phyloP scores from a whole-genome alignment of 306 rosid species.

The Fragaria iinumae region DNA sequence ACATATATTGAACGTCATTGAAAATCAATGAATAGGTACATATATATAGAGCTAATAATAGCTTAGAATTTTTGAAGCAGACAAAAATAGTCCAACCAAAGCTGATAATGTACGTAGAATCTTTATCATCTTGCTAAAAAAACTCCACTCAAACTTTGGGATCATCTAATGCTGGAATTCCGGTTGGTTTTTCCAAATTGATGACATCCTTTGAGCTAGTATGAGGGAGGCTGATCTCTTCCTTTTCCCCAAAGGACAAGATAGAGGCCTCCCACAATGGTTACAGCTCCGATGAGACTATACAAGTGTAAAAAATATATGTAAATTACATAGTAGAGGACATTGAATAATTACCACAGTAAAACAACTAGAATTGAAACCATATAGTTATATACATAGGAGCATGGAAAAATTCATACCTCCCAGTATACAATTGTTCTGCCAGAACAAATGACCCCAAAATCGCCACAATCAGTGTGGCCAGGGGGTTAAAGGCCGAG shows the following conservation, averaged over 20 bases:
- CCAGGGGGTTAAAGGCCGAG: not conserved
- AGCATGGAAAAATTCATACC: not conserved
- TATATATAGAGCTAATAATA: no score
- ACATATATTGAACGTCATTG: no score
- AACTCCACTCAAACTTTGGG: not conserved
- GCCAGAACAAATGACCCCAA: not conserved
- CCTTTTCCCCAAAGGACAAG: constrained; percentile 4
- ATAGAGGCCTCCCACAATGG: not conserved
- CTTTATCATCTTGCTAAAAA: not conserved
- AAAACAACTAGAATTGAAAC: not conserved
- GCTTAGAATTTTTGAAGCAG: no score
- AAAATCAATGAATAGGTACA: no score
- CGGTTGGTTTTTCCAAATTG: not conserved
- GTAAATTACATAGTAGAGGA: no score
- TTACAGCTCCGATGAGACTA: not conserved
- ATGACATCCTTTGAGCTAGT: not conserved
- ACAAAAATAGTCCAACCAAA: no score
- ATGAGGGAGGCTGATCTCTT: not conserved
- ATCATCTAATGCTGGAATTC: not conserved
- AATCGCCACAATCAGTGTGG: not conserved
- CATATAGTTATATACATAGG: not conserved
- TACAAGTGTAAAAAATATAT: not conserved
- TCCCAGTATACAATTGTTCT: not conserved
- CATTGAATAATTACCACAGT: not conserved
- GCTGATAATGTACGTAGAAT: not conserved